These are phyloP conservation scores for Xerocomus potaroensis DNA, from an alignment of 768 basidiomycete genomes.

Conservation along the genomic window DNA sequence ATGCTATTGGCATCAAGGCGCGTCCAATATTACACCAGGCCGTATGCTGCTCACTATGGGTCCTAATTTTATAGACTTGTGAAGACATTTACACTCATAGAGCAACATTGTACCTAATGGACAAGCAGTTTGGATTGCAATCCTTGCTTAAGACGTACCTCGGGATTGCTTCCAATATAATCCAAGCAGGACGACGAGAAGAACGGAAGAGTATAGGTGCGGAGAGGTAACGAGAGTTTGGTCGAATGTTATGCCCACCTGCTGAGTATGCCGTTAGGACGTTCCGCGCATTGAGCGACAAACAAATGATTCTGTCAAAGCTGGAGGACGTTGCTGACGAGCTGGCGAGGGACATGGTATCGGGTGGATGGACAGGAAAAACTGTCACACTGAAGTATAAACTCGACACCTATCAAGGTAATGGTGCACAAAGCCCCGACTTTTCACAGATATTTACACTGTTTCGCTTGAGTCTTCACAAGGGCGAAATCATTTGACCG, in stretches of 20 bases:
- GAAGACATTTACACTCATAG: conserved; percentile 84
- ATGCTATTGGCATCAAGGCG: conserved; percentile 82
- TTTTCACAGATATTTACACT: conserved; percentile 5
- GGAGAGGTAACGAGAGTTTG: conserved; percentile 54
- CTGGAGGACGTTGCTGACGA: conserved; percentile 79
- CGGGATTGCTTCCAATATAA: conserved; percentile 81
- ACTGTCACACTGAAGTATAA: conserved; percentile 94
- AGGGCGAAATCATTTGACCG: conserved; percentile 76
- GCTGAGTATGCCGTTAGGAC: conserved; percentile 46
- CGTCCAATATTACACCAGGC: background rate
- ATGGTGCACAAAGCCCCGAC: background rate
- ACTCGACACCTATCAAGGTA: conserved; percentile 83
- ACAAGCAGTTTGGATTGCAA: conserved; percentile 78
- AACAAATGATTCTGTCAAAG: conserved; percentile 65
- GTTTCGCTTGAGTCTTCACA: conserved; percentile 54
- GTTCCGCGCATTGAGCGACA: conserved; percentile 64
- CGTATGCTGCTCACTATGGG: background rate
- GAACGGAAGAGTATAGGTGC: conserved; percentile 91
- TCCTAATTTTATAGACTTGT: conserved; percentile 55
- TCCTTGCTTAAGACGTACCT: conserved; percentile 78
- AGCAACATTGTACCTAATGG: conserved; percentile 71
- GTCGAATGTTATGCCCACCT: background rate
- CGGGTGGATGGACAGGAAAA: conserved; percentile 79
- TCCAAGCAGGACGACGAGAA: conserved; percentile 70
- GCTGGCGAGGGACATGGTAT: conserved; percentile 74